phyloP scores from a whole-genome alignment of 352 stramenopile genomes.

The Pythium angustatum region DNA sequence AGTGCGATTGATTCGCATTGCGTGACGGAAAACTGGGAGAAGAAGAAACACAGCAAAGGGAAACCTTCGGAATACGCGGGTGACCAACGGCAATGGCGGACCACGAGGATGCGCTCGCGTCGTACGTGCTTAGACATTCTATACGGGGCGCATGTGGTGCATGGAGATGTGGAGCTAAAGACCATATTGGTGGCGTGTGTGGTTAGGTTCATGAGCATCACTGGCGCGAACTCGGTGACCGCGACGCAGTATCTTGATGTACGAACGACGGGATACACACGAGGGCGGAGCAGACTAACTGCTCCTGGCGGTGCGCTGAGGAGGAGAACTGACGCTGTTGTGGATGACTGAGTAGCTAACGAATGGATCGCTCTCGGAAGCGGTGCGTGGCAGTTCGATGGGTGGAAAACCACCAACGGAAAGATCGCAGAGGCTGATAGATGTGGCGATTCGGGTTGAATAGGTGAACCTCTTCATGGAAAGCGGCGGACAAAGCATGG shows the following conservation, averaged over 20 bases:
- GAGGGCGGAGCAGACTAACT: too few relatives aligned
- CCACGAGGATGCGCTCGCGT: slow-evolving; percentile 42
- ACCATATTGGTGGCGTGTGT: not conserved
- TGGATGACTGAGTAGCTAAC: slow-evolving; percentile 44
- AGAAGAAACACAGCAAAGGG: not conserved
- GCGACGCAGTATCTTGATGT: slow-evolving; percentile 79
- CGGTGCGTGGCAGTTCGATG: slow-evolving; percentile 33
- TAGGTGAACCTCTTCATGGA: slow-evolving; percentile 87
- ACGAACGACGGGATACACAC: not conserved
- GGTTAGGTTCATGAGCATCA: slow-evolving; percentile 87
- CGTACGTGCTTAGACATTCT: slow-evolving; percentile 32
- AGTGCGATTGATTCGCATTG: slow-evolving; percentile 1
- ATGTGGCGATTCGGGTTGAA: not conserved
- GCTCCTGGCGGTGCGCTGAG: too few relatives aligned
- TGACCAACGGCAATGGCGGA: slow-evolving; percentile 30
- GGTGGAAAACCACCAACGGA: slow-evolving; percentile 3
- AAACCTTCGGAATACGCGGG: not conserved
- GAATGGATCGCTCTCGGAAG: slow-evolving; percentile 74
- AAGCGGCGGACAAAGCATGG: slow-evolving; percentile 48
- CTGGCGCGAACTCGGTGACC: slow-evolving; percentile 60
- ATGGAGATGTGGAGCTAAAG: not conserved
- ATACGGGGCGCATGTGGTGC: not conserved
- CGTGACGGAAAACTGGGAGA: not conserved
- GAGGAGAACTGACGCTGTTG: not conserved
- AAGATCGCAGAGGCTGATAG: not conserved